These are phyloP conservation scores for Hortiboletus flavorubellus DNA, from an alignment of 768 basidiomycete genomes.

Conservation along the genomic window DNA sequence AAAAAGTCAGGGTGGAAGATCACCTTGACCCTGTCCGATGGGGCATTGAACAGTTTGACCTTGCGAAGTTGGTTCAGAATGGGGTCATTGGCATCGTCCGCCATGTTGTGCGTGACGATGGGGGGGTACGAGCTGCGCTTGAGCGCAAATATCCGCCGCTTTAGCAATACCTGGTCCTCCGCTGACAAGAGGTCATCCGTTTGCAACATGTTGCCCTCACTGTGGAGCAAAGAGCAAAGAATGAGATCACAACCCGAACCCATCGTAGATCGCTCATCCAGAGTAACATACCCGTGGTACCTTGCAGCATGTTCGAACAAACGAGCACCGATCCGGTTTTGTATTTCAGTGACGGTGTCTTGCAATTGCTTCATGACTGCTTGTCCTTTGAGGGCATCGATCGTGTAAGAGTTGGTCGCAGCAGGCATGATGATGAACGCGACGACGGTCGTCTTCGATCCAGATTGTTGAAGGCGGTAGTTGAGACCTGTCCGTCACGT, in stretches of 20 bases:
- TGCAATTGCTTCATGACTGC: conserved; percentile 96
- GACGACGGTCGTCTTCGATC: conserved; percentile 81
- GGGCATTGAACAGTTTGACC: conserved; percentile 88
- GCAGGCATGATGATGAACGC: conserved; percentile 99
- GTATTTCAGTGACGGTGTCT: conserved; percentile 95
- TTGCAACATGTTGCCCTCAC: conserved; percentile 72
- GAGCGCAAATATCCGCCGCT: conserved; percentile 94
- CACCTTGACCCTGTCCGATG: conserved; percentile 91
- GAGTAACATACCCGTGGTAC: conserved; percentile 73
- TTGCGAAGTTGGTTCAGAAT: conserved; percentile 93
- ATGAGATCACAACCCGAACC: background rate
- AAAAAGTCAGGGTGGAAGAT: conserved; percentile 98
- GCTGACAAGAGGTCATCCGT: conserved; percentile 77
- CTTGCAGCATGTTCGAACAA: conserved; percentile 94
- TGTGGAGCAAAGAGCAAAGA: conserved; percentile 21
- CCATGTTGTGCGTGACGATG: conserved; percentile 98
- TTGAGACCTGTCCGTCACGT: conserved; percentile 45
- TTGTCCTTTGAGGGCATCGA: conserved; percentile 96
- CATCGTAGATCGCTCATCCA: background rate
- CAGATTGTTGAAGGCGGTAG: conserved; percentile 55
- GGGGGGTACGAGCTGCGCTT: conserved; percentile 95
- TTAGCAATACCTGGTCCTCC: conserved; percentile 92
- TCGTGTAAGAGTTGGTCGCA: conserved; percentile 91
- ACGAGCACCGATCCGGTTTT: conserved; percentile 86
- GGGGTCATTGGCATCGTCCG: conserved; percentile 87